Evolutionary conservation across 805 yeast genomes (phyloP), one percentile per base, ranked within the genome.

Genomic region (Starmerella vitae): DNA sequence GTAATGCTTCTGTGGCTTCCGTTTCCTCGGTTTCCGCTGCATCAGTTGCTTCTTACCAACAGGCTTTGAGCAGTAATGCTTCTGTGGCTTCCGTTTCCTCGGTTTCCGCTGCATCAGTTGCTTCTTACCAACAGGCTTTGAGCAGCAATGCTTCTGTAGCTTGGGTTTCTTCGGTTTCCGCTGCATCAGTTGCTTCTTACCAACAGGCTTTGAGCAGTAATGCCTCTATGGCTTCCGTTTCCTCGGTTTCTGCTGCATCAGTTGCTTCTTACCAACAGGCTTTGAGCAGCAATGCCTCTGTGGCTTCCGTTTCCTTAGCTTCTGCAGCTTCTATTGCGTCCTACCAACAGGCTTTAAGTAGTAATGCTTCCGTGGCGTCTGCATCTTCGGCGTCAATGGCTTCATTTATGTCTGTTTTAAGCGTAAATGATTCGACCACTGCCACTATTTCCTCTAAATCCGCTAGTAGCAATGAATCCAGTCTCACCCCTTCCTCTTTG

Each of bases 21-120:
- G 22, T 14, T 6, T 15, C 37, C 17, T 26, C 31, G 14, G 31
- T 13, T 19, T 22, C 31, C 13, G 21, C 15, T 15, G 37, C 37
- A 17, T 18, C n/a, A 14, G 24, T 34, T 20, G 20, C 18, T 18
- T 27, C 38, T 26, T 35, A 35, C 20, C 15, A 35, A 19, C 9
- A 27, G 7, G 38, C 38, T 10, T 22, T 36, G 20, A 15, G 28
- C 29, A 27, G 33, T 7, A 29, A 36, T 15, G 38, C 38, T 9
- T 27, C 33, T 10, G 33, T 17, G 5, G 14, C 20, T 14, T 19
- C 33, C 4, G 28, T 21, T 14, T 19, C 38, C 27, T 4, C 38
- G 13, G 28, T 26, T 6, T 36, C 33, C 20, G 20, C 22, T 17
- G 17, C 19, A 10, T 30, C 29, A 14, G 19, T 20, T 12, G 20